Percentiles rank a stretch among this genome's conserved stretches.
Evolutionary conservation across 345 rosid genomes (phyloP).

Genomic region (Aquilaria yunnanensis): DNA sequence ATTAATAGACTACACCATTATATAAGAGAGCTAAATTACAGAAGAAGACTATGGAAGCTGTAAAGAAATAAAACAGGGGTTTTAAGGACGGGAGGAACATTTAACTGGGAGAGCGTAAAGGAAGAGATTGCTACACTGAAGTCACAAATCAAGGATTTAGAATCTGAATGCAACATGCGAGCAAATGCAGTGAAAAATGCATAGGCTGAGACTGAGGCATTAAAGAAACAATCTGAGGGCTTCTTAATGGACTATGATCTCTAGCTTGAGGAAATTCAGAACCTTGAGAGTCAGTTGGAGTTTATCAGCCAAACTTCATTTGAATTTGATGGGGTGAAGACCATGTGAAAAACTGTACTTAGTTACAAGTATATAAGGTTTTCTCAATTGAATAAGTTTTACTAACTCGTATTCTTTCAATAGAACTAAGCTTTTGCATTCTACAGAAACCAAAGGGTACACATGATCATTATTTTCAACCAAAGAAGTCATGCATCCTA

Average conservation of each 20-base stretch:
- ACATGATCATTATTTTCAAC: no score
- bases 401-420: no score
- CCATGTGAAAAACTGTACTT: constrained; percentile 15
- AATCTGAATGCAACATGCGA: constrained; percentile 45
- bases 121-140: constrained; percentile 41
- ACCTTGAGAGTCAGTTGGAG: constrained; percentile 59
- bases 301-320: constrained; percentile 32
- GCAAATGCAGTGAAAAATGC: constrained; percentile 50
- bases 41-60: constrained; percentile 75
- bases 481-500: no score
- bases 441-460: no score
- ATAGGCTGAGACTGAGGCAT: constrained; percentile 50
- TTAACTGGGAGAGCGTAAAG: constrained; percentile 36
- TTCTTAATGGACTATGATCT: constrained; percentile 67
- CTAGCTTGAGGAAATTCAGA: constrained; percentile 68
- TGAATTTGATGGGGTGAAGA: constrained; percentile 45
- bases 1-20: constrained; percentile 82
- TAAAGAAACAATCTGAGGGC: constrained; percentile 70
- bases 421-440: no score
- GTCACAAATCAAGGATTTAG: constrained; percentile 41
- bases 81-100: constrained; percentile 48
- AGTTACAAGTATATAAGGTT: no score
- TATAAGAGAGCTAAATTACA: constrained; percentile 72
- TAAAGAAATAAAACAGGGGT: constrained; percentile 64
- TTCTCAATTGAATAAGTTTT: no score